Base-by-base conservation (phyloP, 2,329 filamentous ascomycete species). In the Arthrobotrys megalospora region DNA sequence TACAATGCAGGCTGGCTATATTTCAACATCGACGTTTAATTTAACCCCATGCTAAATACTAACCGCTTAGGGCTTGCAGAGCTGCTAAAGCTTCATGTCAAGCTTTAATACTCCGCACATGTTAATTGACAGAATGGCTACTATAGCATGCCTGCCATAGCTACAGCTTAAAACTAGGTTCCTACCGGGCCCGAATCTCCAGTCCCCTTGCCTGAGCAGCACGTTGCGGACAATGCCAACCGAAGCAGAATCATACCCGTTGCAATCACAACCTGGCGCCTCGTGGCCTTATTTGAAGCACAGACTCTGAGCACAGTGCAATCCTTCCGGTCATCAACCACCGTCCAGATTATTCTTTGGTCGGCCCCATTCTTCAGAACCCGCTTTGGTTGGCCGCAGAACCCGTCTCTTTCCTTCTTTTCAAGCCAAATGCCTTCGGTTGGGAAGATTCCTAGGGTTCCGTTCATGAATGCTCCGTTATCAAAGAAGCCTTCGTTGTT, bases 391-490 rank as follows among this genome's bases (percentile, higher is more conserved):
- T 78, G 75, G 16, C 75, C 67, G 38, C 75, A 78, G 28, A 68
- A 78, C 2, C 75, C 75, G 24, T 78, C 75, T 12, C 28, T 63
- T 45, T 72, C 67, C 38, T 63, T 67, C 34, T 72, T 72, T 48
- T 78, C 66, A 6, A 78, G 53, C 75, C 75, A 72, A 24, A 78
- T 78, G 3, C 75, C 24, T 21, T 78, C 75, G 16, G 47, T 78
- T 2, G 67, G 67, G 28, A 78, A 78, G 7, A 78, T 63, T 1
- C 67, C 55, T 24, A 78, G 11, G 0, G 75, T 72, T 12, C 62
- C 75, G n/a, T 78, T 78, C 75, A 78, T 78, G n/a, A 78, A 78
- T 0, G 67, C 75, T 3, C 75, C 67, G 8, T 63, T 68, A 47
- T 78, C 75, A 16, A 78, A 78, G 38, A 78, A 78, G 2, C 48